Conservation (phyloP, 257 asterid genomes). For the Sherardia arvensis region DNA sequence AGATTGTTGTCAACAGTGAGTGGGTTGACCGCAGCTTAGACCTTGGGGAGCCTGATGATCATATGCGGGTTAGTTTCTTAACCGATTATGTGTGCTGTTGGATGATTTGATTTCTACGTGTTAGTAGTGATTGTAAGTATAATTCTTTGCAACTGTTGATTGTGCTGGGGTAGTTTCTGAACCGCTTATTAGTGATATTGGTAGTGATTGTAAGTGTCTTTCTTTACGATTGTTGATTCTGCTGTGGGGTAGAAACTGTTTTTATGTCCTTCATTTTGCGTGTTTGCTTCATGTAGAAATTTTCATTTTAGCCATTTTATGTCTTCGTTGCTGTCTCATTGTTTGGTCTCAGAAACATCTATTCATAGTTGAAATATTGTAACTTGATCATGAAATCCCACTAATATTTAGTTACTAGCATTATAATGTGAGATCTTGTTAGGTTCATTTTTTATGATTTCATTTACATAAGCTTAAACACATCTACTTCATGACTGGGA, state of each 20-base stretch:
- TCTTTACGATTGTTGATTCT: background rate
- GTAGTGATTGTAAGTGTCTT: background rate
- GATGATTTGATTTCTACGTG: background rate
- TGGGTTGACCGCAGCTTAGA: constrained; percentile 88
- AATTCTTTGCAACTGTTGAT: background rate
- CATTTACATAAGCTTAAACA: too few relatives aligned
- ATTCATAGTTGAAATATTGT: too few relatives aligned
- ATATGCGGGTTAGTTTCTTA: constrained; percentile 37
- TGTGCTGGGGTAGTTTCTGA: background rate
- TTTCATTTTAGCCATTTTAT: background rate
- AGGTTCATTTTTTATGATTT: too few relatives aligned
- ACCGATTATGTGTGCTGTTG: background rate
- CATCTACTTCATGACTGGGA: too few relatives aligned
- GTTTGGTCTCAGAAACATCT: background rate
- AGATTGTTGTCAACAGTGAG: constrained; percentile 51
- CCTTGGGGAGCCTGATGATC: constrained; percentile 47
- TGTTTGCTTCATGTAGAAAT: too few relatives aligned
- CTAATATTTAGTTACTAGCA: too few relatives aligned
- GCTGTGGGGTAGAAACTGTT: too few relatives aligned
- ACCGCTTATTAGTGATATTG: too few relatives aligned
- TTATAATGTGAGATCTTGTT: too few relatives aligned
- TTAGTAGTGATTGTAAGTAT: background rate
- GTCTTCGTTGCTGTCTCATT: background rate
- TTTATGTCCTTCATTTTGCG: too few relatives aligned
- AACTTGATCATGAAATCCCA: too few relatives aligned